Percentiles rank a stretch among this genome's conserved stretches.
Conservation (phyloP, 2,329 filamentous ascomycete genomes). For the Alternaria ethzedia region DNA sequence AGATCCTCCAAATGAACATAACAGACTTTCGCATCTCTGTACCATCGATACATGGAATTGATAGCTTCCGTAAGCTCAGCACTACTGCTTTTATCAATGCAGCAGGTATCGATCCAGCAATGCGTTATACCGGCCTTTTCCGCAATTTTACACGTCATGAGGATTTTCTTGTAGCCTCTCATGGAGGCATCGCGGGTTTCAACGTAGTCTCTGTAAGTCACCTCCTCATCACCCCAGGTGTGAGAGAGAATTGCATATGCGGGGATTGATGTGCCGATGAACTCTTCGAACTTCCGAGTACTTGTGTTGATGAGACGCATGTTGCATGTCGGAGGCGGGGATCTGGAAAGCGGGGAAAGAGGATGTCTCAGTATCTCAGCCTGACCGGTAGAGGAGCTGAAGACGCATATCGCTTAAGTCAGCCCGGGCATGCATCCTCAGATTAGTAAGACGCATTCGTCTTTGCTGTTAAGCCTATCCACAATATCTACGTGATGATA, state of each 20-base stretch:
- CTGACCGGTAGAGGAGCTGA: background rate
- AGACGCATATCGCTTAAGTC: background rate
- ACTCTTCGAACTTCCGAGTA: background rate
- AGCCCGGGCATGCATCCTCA: background rate
- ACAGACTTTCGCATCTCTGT: slow-evolving; percentile 10
- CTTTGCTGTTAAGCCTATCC: background rate
- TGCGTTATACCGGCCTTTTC: background rate
- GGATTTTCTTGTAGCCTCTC: background rate
- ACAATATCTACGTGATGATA: background rate
- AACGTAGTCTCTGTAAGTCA: background rate
- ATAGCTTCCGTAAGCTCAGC: slow-evolving; percentile 17
- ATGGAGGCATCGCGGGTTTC: background rate
- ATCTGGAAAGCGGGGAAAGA: background rate
- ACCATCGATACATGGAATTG: slow-evolving; percentile 21
- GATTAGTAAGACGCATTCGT: background rate
- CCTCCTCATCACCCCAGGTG: background rate
- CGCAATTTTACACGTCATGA: background rate
- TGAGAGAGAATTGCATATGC: background rate
- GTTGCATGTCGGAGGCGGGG: too few relatives aligned
- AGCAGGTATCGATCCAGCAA: slow-evolving; percentile 1
- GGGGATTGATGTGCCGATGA: background rate
- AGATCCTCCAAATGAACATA: slow-evolving; percentile 3
- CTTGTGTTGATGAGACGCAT: slow-evolving; percentile 5
- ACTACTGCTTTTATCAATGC: slow-evolving; percentile 18
- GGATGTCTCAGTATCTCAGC: background rate